These are phyloP conservation scores for Dendrostoma leiphaemia DNA, from an alignment of 2,329 filamentous ascomycete genomes.

Conservation along the genomic window DNA sequence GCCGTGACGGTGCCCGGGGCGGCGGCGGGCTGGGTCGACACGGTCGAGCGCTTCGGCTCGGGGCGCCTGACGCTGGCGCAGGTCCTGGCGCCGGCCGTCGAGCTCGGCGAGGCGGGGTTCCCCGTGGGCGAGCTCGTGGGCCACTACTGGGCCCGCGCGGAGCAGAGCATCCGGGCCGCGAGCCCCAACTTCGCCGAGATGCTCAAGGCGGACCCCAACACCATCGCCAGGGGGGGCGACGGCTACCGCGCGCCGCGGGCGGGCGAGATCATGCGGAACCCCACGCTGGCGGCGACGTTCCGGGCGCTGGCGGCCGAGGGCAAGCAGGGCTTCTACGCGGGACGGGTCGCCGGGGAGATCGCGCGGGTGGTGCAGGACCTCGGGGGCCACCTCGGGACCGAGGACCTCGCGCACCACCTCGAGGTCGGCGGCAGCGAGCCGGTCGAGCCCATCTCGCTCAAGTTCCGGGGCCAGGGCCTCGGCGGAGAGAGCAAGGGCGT, in stretches of 20 bases:
- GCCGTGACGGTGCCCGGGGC: slow-evolving; percentile 87
- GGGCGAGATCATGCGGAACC: slow-evolving; percentile 89
- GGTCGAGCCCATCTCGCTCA: slow-evolving; percentile 81
- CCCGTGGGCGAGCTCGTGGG: slow-evolving; percentile 81
- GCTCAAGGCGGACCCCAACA: slow-evolving; percentile 72
- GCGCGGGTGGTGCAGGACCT: slow-evolving; percentile 73
- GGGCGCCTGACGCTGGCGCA: slow-evolving; percentile 75
- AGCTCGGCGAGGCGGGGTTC: slow-evolving; percentile 83
- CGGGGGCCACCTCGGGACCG: slow-evolving; percentile 75
- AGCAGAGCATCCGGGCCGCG: slow-evolving; percentile 62
- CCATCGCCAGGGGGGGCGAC: slow-evolving; percentile 40
- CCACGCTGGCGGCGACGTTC: slow-evolving; percentile 78
- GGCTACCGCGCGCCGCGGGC: slow-evolving; percentile 72
- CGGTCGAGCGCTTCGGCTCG: slow-evolving; percentile 84
- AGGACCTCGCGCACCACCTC: slow-evolving; percentile 77
- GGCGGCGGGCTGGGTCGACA: slow-evolving; percentile 90
- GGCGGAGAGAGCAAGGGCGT: slow-evolving; percentile 22
- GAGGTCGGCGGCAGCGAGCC: slow-evolving; percentile 66
- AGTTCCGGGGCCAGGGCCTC: slow-evolving; percentile 65
- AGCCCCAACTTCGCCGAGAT: slow-evolving; percentile 88
- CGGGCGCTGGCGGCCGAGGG: slow-evolving; percentile 73
- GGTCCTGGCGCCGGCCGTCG: slow-evolving; percentile 79
- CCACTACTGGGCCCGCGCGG: slow-evolving; percentile 68
- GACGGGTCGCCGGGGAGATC: slow-evolving; percentile 76
- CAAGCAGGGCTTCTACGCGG: slow-evolving; percentile 89